Evolutionary conservation across 2,329 filamentous ascomycete genomes (phyloP), one percentile per base, ranked within the genome.

Genomic region (Trichocomaceae sp.): DNA sequence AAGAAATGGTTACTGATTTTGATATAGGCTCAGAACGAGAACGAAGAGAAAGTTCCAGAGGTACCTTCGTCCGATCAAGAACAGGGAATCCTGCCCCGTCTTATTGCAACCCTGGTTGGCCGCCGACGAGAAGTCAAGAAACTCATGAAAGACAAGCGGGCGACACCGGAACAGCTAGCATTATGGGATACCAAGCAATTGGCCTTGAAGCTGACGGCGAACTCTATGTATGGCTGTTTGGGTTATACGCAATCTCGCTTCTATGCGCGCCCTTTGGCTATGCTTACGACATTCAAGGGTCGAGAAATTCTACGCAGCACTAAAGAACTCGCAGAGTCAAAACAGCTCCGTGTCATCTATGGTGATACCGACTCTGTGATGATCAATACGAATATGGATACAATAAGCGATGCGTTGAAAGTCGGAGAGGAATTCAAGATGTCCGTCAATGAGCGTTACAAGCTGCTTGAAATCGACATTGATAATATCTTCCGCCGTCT

Each of bases 321-420:
- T 55, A 99, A 97, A 72, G 91, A 95, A 52, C 82, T 99, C 58
- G 93, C 93, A 9, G 93, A 99, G 73, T 88, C 84, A 64, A 91
- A 88, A 62, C 86, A 90, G 57, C 81, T 99, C 29, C 88, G 93
- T 66, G 93, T 99, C 69, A 97, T 99, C 60, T 99, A 99, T 64
- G 93, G 93, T 76, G 93, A 99, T 73, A 99, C 93, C 12, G 93
- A 99, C 73, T 99, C 93, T 8, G 93, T 99, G 74, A 99, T 99
- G 93, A 97, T 99, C 77, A 99, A 99, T 67, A 95, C 93, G 60
- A 97, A 97, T 66, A 90, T 93, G 54, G 89, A 96, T 72, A 95
- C 88, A 61, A 87, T 97, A 29, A 84, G 88, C 31, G 90, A 95
- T 64, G 93, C 93, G 1, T 77, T 96, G 63, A 91, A 88, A 67